Conservation (phyloP, 352 stramenopile species). For the Globisporangium spinosum region DNA sequence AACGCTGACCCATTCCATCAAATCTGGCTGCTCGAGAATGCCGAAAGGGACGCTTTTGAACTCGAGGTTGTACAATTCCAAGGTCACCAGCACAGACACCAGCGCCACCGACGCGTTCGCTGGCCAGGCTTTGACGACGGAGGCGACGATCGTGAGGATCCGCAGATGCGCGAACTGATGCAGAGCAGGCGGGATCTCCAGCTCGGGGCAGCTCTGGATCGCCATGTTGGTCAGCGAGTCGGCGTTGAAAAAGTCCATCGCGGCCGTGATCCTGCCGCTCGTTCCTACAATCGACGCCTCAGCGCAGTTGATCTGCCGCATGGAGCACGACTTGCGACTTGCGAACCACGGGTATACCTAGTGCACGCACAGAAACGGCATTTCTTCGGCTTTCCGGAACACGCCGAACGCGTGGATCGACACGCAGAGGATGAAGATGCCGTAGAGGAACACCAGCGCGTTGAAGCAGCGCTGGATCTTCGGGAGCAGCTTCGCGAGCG, state of each 20-base stretch:
- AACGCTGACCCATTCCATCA: conserved; percentile 14
- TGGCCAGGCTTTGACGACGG: background rate
- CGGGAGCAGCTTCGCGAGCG: conserved; percentile 2
- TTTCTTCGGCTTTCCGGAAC: background rate
- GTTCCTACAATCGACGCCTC: conserved; percentile 12
- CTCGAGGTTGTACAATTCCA: conserved; percentile 7
- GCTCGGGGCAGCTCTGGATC: conserved; percentile 1
- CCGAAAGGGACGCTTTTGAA: conserved; percentile 2
- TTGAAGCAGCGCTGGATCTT: conserved; percentile 12
- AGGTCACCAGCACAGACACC: conserved; percentile 4
- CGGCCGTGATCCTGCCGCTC: conserved; percentile 1
- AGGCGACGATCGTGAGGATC: background rate
- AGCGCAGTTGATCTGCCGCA: conserved; percentile 12
- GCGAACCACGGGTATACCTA: conserved; percentile 16
- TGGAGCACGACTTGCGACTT: conserved; percentile 11
- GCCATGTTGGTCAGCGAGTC: conserved; percentile 10
- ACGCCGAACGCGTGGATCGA: conserved; percentile 7
- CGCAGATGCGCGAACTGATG: conserved; percentile 5
- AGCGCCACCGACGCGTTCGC: conserved; percentile 2
- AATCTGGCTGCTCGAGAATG: conserved; percentile 1
- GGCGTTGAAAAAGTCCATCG: conserved; percentile 9
- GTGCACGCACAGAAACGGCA: conserved; percentile 5
- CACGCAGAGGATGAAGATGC: conserved; percentile 5
- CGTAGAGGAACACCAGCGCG: background rate
- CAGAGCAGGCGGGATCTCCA: conserved; percentile 8